Evolutionary conservation across 2,329 filamentous ascomycete genomes (phyloP).

Genomic region (Fusarium stilboides): DNA sequence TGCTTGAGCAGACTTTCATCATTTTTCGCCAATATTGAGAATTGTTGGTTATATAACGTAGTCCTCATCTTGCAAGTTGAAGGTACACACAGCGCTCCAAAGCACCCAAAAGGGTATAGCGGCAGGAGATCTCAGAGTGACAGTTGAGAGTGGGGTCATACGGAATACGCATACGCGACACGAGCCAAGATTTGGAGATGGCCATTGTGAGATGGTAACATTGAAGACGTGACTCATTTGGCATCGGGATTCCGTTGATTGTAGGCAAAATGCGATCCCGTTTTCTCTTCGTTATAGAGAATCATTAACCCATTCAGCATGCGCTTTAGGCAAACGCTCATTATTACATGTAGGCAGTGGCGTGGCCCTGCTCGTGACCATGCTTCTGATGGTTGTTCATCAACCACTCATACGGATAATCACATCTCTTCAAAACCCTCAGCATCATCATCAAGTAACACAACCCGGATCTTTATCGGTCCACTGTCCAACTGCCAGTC

Average conservation of each 20-base stretch:
- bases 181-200: background rate
- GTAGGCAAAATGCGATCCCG: no score
- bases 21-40: background rate
- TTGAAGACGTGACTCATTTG: background rate
- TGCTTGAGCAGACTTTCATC: background rate
- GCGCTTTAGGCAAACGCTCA: background rate
- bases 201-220: background rate
- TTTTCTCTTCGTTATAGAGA: no score
- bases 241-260: background rate
- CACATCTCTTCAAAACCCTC: no score
- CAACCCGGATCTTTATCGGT: no score
- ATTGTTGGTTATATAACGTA: background rate
- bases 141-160: conserved; percentile 18
- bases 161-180: conserved; percentile 20
- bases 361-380: no score
- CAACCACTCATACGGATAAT: no score
- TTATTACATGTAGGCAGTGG: background rate
- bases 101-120: conserved; percentile 9
- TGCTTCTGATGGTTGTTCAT: no score
- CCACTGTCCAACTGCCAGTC: no score
- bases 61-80: no score
- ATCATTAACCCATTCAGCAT: background rate
- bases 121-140: background rate
- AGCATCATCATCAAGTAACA: no score
- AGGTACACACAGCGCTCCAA: conserved; percentile 32